Conservation (phyloP, 2,329 filamentous ascomycete species). For the Penicillium sp. region DNA sequence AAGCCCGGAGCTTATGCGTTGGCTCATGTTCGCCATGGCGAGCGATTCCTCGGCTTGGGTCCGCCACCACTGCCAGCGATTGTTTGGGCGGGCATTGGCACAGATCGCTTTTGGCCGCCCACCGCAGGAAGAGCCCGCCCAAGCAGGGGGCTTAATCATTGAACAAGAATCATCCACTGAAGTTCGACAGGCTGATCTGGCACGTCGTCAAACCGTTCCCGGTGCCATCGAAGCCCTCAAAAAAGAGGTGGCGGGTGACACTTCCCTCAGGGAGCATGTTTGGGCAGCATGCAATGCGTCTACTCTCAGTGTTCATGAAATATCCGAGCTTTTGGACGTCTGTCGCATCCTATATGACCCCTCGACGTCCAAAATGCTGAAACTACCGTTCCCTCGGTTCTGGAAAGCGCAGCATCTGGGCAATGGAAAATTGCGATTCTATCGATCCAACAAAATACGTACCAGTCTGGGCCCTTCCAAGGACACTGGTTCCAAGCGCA, state of each 20-base stretch:
- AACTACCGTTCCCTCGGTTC: slow-evolving; percentile 51
- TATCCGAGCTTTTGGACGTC: slow-evolving; percentile 53
- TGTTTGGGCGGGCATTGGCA: slow-evolving; percentile 53
- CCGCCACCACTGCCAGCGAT: slow-evolving; percentile 47
- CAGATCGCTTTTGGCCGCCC: slow-evolving; percentile 54
- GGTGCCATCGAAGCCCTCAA: slow-evolving; percentile 55
- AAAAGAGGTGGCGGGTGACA: slow-evolving; percentile 46
- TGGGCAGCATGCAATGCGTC: slow-evolving; percentile 54
- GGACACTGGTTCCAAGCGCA: slow-evolving; percentile 31
- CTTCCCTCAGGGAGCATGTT: slow-evolving; percentile 48
- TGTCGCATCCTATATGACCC: slow-evolving; percentile 53
- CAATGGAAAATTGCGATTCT: slow-evolving; percentile 43
- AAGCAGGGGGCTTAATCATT: slow-evolving; percentile 48
- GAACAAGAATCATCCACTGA: slow-evolving; percentile 51
- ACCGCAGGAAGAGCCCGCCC: slow-evolving; percentile 29
- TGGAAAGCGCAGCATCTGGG: slow-evolving; percentile 52
- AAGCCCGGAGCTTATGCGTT: slow-evolving; percentile 48
- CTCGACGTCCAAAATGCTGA: slow-evolving; percentile 46
- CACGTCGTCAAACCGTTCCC: slow-evolving; percentile 52
- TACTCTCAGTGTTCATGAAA: slow-evolving; percentile 48
- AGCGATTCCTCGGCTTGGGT: slow-evolving; percentile 55
- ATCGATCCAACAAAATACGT: slow-evolving; percentile 35
- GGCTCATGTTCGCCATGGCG: slow-evolving; percentile 53
- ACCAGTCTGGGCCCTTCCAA: slow-evolving; percentile 33
- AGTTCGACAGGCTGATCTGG: slow-evolving; percentile 49